Conservation (phyloP, 306 rosid genomes). For the Cercis canadensis region DNA sequence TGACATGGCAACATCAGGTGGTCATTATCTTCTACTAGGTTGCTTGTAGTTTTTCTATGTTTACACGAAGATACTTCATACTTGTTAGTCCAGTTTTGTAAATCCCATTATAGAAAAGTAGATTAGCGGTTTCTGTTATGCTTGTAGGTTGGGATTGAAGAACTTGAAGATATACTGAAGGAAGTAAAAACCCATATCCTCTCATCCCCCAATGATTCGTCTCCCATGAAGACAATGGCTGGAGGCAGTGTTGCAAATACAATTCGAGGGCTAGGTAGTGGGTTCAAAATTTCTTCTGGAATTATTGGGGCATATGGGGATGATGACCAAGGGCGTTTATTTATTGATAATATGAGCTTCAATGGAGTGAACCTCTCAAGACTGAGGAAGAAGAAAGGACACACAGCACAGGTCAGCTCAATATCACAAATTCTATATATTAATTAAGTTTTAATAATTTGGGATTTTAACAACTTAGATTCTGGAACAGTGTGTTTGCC, state of each 20-base stretch:
- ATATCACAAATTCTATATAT: not conserved
- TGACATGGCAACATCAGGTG: too few relatives aligned
- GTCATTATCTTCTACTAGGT: not conserved
- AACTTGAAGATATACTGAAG: constrained; percentile 64
- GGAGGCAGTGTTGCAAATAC: constrained; percentile 97
- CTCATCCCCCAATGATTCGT: constrained; percentile 35
- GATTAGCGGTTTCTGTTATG: constrained; percentile 3
- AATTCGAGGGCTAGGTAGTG: constrained; percentile 74
- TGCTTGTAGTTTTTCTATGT: not conserved
- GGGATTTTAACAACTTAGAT: constrained; percentile 24
- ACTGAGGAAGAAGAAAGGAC: constrained; percentile 73
- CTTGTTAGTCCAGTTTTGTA: not conserved
- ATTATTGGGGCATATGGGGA: constrained; percentile 89
- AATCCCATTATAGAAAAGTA: not conserved
- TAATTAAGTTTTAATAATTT: constrained; percentile 10
- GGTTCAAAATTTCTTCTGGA: constrained; percentile 77
- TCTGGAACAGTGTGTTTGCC: constrained; percentile 85
- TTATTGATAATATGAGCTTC: constrained; percentile 76
- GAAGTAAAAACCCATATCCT: constrained; percentile 57
- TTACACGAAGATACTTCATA: not conserved
- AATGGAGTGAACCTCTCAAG: constrained; percentile 74
- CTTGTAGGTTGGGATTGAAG: constrained; percentile 68
- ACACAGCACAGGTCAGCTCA: constrained; percentile 82
- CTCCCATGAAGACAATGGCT: constrained; percentile 70
- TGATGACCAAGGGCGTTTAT: constrained; percentile 79